These are phyloP conservation scores for Metarhizium brunneum DNA, from an alignment of 2,329 filamentous ascomycete species.

Conservation along the genomic window DNA sequence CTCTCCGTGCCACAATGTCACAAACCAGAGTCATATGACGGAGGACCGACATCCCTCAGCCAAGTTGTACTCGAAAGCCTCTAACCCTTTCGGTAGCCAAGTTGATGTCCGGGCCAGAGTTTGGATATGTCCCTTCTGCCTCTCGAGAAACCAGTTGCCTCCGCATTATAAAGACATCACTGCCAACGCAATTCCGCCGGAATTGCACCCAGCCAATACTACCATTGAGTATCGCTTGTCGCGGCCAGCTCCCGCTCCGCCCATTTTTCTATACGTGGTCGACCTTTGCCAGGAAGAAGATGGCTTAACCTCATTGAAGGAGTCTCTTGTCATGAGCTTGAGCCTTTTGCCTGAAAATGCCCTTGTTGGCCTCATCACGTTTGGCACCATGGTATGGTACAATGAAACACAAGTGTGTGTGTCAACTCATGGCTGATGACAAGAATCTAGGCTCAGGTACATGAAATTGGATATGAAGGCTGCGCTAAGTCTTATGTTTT, in stretches of 20 bases:
- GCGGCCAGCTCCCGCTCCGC: slow-evolving; percentile 72
- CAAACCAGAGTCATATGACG: neutral
- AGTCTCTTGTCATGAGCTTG: slow-evolving; percentile 79
- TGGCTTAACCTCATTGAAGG: slow-evolving; percentile 72
- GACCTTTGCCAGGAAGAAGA: slow-evolving; percentile 86
- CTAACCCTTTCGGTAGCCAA: slow-evolving; percentile 43
- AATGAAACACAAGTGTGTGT: neutral
- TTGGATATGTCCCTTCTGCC: slow-evolving; percentile 85
- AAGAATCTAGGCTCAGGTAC: slow-evolving; percentile 62
- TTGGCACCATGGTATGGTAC: slow-evolving; percentile 72
- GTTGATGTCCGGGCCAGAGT: slow-evolving; percentile 75
- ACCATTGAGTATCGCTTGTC: slow-evolving; percentile 85
- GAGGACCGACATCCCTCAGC: neutral
- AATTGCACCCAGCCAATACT: slow-evolving; percentile 72
- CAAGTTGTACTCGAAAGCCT: neutral
- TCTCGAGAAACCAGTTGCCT: slow-evolving; percentile 73
- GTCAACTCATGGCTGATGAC: neutral
- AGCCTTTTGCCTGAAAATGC: slow-evolving; percentile 74
- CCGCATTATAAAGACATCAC: slow-evolving; percentile 88
- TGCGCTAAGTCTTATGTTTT: slow-evolving; percentile 99
- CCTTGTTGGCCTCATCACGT: slow-evolving; percentile 75
- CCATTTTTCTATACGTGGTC: slow-evolving; percentile 81
- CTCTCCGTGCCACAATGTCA: neutral
- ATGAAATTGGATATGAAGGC: slow-evolving; percentile 95
- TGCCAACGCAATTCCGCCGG: slow-evolving; percentile 70